These are phyloP conservation scores for Monotropa hypopitys DNA, from an alignment of 179 eudicot species.

Conservation along the genomic window DNA sequence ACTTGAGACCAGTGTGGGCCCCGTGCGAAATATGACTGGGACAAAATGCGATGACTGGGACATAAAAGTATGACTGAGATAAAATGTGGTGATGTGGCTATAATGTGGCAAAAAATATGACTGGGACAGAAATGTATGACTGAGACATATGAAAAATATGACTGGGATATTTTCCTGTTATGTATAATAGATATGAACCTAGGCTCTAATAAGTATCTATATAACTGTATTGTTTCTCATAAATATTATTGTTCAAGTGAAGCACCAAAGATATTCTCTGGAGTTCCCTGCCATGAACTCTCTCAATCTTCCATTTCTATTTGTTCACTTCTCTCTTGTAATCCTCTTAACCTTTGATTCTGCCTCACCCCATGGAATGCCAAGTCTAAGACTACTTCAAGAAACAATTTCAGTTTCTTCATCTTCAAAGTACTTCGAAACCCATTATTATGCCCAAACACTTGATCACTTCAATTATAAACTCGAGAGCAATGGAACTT, in stretches of 20 bases:
- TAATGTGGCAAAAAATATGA: too few relatives aligned
- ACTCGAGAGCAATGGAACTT: constrained; percentile 34
- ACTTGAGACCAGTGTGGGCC: too few relatives aligned
- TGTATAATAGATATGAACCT: too few relatives aligned
- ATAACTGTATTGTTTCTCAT: too few relatives aligned
- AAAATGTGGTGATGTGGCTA: too few relatives aligned
- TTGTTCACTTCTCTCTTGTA: background rate
- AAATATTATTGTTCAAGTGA: background rate
- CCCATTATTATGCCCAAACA: constrained; percentile 32
- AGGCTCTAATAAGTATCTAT: too few relatives aligned
- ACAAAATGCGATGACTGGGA: too few relatives aligned
- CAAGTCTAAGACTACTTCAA: background rate
- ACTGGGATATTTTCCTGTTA: too few relatives aligned
- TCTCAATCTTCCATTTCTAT: background rate
- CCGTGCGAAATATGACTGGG: too few relatives aligned
- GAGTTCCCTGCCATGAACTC: background rate
- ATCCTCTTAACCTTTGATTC: background rate
- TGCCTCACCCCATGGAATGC: background rate
- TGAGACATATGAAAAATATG: too few relatives aligned
- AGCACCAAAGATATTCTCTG: background rate
- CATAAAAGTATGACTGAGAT: too few relatives aligned
- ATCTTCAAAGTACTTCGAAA: constrained; percentile 11
- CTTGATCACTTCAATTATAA: constrained; percentile 47
- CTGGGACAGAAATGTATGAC: too few relatives aligned
- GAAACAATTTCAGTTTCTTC: background rate